A percentile compares a stretch with the other conserved stretches of the same genome.
Evolutionary conservation across 169 alveolate genomes (phyloP).

Genomic region (Plasmodium cynomolgi): DNA sequence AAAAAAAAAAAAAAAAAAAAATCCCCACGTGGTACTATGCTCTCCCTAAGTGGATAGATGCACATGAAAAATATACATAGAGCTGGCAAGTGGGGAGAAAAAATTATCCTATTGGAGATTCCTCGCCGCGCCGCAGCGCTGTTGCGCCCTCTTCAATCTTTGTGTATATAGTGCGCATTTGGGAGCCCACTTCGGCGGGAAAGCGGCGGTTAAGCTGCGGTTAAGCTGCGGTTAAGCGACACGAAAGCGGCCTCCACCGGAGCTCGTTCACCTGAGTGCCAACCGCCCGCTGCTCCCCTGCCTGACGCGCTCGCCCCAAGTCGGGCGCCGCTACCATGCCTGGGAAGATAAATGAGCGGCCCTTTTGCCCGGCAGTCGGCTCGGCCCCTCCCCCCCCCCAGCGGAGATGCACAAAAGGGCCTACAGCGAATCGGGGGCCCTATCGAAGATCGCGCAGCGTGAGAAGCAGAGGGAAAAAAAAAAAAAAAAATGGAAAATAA

Average conservation of each 20-base stretch:
- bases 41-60: background rate
- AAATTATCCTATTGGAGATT: background rate
- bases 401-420: conserved; percentile 56
- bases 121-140: background rate
- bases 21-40: background rate
- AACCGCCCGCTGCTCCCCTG: background rate
- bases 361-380: background rate
- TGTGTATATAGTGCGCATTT: background rate
- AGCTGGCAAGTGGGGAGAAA: background rate
- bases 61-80: background rate
- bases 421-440: conserved; percentile 62
- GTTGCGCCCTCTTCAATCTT: background rate
- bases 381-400: background rate
- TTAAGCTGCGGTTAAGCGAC: background rate
- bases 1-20: too few relatives aligned
- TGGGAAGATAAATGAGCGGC: background rate
- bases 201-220: background rate
- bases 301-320: background rate
- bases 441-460: conserved; percentile 8
- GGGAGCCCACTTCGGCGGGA: background rate
- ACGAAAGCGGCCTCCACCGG: too few relatives aligned
- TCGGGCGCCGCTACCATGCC: background rate
- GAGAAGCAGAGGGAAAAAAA: conserved; percentile 21
- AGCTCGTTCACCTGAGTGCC: background rate
- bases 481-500: background rate